phyloP scores from a whole-genome alignment of 1,284 basidiomycete genomes.

The Cystobasidium sp. region DNA sequence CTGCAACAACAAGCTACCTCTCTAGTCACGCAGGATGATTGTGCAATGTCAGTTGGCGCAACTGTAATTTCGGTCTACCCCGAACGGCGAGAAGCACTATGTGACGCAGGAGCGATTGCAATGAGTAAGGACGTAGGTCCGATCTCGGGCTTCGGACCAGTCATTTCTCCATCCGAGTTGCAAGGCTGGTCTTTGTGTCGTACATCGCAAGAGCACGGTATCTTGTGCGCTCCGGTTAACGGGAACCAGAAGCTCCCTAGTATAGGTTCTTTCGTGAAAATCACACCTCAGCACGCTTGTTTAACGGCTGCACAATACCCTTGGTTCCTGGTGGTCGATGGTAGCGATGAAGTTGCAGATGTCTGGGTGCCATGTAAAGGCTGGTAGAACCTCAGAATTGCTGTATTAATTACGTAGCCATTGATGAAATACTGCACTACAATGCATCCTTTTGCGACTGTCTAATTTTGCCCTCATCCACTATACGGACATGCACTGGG shows the following conservation, averaged over 20 bases:
- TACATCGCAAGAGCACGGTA: constrained; percentile 63
- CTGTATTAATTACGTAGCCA: background rate
- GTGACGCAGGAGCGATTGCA: constrained; percentile 80
- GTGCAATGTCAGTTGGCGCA: constrained; percentile 71
- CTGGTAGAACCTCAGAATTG: constrained; percentile 54
- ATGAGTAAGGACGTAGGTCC: constrained; percentile 83
- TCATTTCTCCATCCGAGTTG: constrained; percentile 58
- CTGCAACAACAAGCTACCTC: constrained; percentile 79
- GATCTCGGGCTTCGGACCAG: constrained; percentile 70
- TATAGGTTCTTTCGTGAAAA: constrained; percentile 61
- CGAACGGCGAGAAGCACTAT: constrained; percentile 68
- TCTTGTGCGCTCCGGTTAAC: constrained; percentile 1
- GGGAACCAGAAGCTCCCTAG: constrained; percentile 56
- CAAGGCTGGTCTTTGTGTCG: constrained; percentile 72
- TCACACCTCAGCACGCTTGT: constrained; percentile 67
- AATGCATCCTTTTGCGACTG: constrained; percentile 34
- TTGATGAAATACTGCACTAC: background rate
- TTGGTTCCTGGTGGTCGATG: constrained; percentile 75
- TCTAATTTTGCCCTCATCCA: constrained; percentile 36
- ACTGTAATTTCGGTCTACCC: constrained; percentile 79
- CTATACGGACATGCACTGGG: constrained; percentile 25
- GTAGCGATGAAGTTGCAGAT: constrained; percentile 68
- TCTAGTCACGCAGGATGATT: constrained; percentile 64
- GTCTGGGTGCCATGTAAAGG: constrained; percentile 85
- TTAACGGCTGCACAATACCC: constrained; percentile 74